Evolutionary conservation across 331 rosid species (phyloP).

Genomic region (Malus hybrid): DNA sequence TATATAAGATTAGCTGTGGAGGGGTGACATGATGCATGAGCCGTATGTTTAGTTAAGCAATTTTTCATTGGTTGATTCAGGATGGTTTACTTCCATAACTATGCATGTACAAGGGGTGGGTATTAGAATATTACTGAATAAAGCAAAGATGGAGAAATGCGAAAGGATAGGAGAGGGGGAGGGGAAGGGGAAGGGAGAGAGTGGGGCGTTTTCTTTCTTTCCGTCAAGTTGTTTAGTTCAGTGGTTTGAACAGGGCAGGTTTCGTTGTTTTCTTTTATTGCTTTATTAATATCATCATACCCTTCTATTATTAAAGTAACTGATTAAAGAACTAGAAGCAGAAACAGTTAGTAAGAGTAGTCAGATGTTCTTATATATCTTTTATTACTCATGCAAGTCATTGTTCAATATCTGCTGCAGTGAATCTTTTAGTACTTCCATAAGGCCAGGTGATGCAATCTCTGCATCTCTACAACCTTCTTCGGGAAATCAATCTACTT

Average conservation of each 20-base stretch:
- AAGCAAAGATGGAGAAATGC: not conserved
- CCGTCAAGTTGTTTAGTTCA: not conserved
- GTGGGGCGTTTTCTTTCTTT: not conserved
- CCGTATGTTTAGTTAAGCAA: not conserved
- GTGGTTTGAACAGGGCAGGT: not conserved
- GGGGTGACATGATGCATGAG: not conserved
- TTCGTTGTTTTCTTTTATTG: not conserved
- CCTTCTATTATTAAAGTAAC: not conserved
- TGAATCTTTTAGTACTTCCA: constrained; percentile 27
- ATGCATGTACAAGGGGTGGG: not conserved
- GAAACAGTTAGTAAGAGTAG: not conserved
- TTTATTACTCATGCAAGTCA: constrained; percentile 5
- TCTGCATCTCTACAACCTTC: constrained; percentile 28
- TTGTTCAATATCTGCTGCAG: constrained; percentile 40
- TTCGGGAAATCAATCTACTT: constrained; percentile 24
- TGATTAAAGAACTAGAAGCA: not conserved
- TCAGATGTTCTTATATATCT: not conserved
- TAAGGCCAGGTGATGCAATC: constrained; percentile 25
- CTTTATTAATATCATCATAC: not conserved
- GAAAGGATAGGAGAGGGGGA: not conserved
- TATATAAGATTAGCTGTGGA: not conserved
- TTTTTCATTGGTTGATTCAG: not conserved
- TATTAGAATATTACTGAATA: not conserved
- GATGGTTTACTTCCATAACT: not conserved
- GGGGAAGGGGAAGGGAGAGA: not conserved